Percentiles rank a stretch among this genome's conserved stretches.
phyloP scores from a whole-genome alignment of 2,329 filamentous ascomycete genomes.

The Fusarium irregulare region DNA sequence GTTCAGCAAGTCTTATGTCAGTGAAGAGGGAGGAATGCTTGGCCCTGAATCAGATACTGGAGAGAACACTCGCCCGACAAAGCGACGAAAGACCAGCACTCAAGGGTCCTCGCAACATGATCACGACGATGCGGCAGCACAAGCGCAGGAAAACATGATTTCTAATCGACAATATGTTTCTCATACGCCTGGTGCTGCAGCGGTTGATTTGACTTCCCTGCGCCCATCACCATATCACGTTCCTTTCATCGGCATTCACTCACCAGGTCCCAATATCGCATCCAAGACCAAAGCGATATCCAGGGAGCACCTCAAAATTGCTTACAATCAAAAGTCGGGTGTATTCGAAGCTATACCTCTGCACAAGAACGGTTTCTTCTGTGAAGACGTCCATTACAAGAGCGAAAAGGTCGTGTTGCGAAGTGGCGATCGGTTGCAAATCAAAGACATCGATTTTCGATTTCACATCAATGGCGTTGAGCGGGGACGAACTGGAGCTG shows the following conservation, averaged over 20 bases:
- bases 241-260: slow-evolving; percentile 78
- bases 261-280: slow-evolving; percentile 70
- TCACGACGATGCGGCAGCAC: slow-evolving; percentile 52
- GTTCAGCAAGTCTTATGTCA: slow-evolving; percentile 74
- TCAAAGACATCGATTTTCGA: slow-evolving; percentile 75
- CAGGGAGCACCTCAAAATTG: slow-evolving; percentile 77
- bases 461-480: slow-evolving; percentile 77
- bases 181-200: slow-evolving; percentile 68
- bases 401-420: slow-evolving; percentile 67
- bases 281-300: slow-evolving; percentile 78
- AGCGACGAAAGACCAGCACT: slow-evolving; percentile 60
- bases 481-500: slow-evolving; percentile 67
- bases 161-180: slow-evolving; percentile 70
- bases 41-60: slow-evolving; percentile 71
- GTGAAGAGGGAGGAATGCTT: slow-evolving; percentile 76
- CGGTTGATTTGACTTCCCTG: slow-evolving; percentile 69
- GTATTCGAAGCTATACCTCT: slow-evolving; percentile 73
- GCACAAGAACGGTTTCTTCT: slow-evolving; percentile 76
- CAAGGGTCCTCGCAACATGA: slow-evolving; percentile 57
- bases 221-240: slow-evolving; percentile 71
- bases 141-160: slow-evolving; percentile 59
- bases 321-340: slow-evolving; percentile 71
- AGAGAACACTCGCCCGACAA: slow-evolving; percentile 58
- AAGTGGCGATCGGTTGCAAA: slow-evolving; percentile 75
- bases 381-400: slow-evolving; percentile 69